Base-by-base conservation (phyloP, 805 yeast species). In the Suhomyces sp. region DNA sequence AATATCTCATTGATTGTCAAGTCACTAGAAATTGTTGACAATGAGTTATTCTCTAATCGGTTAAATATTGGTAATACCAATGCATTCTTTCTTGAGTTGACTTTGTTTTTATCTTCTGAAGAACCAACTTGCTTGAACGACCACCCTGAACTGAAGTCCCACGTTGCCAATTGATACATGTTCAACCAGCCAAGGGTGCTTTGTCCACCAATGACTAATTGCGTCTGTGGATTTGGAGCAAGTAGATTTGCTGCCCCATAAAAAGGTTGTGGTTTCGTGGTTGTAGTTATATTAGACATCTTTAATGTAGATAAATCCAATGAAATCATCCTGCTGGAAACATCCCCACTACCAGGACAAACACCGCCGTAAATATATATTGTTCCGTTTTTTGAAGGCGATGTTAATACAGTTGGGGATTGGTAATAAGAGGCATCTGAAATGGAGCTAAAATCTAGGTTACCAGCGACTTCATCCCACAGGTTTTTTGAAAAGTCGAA, bases 111-210 rank as follows among this genome's bases (percentile, higher is more conserved):
- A 11, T 41, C 41, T 8, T 44, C 41, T 6, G 35, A 26, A 23
- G 59, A 58, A 34, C 51, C 53, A 8, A 47, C 42, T 42, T 56
- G 47, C 25, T 57, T 45, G 52, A 77, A 83, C 3, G 84, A 72
- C 95, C 95, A 86, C 0, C 73, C 73, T 6, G 84, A 61, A 31
- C 68, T 65, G 41, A 76, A 77, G 46, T 79, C 79, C 85, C 88
- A 83, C 2, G 81, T 56, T 0, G 93, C 91, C 13, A 83, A 60
- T 56, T 84, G 93, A 46, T 72, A 71, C 80, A 84, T 75, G 42
- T 76, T 74, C 22, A 83, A 74, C 88, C 90, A 83, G 0, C 88
- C 88, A 2, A 60, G 48, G 5, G 54, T 47, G 3, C 85, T 72
- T 35, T 65, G 66, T 3, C 95, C 95, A 0, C 93, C 95, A 26